These are phyloP conservation scores for Sisymbrium irio DNA, from an alignment of 345 rosid species.

Conservation along the genomic window DNA sequence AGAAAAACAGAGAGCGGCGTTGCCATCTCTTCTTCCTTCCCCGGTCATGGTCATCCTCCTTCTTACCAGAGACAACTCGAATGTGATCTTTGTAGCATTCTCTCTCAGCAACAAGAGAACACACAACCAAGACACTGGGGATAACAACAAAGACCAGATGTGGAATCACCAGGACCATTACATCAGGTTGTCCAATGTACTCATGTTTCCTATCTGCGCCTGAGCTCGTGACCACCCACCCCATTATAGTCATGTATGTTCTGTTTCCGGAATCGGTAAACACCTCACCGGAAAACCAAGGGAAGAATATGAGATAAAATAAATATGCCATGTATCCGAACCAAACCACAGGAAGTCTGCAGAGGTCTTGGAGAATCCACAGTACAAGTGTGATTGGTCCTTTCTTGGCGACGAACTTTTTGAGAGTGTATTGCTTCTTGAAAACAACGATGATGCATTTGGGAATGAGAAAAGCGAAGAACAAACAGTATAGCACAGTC, in stretches of 20 bases:
- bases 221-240: conserved; percentile 62
- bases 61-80: conserved; percentile 53
- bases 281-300: conserved; percentile 75
- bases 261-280: conserved; percentile 49
- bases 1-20: conserved; percentile 24
- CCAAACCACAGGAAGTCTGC: conserved; percentile 63
- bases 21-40: conserved; percentile 37
- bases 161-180: conserved; percentile 82
- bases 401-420: conserved; percentile 45
- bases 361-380: conserved; percentile 75
- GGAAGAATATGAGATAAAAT: conserved; percentile 62
- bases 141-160: conserved; percentile 67
- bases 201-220: conserved; percentile 37
- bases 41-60: conserved; percentile 59
- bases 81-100: conserved; percentile 50
- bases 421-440: conserved; percentile 55
- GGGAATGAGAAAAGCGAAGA: conserved; percentile 58
- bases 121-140: conserved; percentile 52
- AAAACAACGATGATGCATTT: conserved; percentile 46
- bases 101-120: conserved; percentile 72
- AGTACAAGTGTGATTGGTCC: conserved; percentile 44
- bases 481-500: conserved; percentile 42
- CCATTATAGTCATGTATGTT: conserved; percentile 82
- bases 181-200: conserved; percentile 72
- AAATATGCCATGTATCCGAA: conserved; percentile 61